A percentile compares a stretch with the other conserved stretches of the same genome.
Evolutionary conservation across 228 moss, liverwort and hornwort species (phyloP).

Genomic region (Sphagnum magellanicum): DNA sequence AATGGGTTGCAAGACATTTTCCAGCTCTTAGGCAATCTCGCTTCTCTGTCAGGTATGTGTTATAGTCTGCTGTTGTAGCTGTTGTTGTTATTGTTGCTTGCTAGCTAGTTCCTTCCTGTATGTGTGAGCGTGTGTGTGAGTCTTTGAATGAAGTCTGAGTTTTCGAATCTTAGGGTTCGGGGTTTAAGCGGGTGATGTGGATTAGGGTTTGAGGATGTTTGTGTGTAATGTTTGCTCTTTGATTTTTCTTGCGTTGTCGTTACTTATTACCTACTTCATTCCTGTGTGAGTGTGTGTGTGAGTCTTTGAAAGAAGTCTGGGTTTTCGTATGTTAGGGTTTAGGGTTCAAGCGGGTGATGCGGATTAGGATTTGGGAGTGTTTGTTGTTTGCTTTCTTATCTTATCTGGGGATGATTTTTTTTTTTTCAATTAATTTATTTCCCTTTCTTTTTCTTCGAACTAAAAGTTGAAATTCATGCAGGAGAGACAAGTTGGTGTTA

Average conservation of each 20-base stretch:
- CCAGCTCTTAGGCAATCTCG: not conserved
- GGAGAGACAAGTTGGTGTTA: conserved; percentile 7
- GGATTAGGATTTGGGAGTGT: not conserved
- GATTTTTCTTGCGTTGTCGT: not conserved
- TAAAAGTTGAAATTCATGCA: conserved; percentile 4
- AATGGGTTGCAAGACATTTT: not conserved
- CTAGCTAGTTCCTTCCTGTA: not conserved
- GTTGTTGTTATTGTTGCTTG: not conserved
- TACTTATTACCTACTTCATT: not conserved
- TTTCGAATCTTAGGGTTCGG: not conserved
- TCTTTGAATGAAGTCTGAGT: not conserved
- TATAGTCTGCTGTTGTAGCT: not conserved
- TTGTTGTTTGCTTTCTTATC: not conserved
- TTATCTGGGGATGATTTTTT: not conserved
- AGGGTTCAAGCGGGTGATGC: not conserved
- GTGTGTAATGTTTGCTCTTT: not conserved
- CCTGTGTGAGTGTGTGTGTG: too few species aligned
- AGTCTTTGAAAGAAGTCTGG: not conserved
- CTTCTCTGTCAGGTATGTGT: not conserved
- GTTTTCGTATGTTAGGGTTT: not conserved
- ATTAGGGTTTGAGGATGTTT: not conserved
- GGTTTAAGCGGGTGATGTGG: not conserved
- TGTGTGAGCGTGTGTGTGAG: not conserved
- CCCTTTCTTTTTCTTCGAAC: not conserved
- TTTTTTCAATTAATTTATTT: not conserved